phyloP scores from a whole-genome alignment of 2,329 filamentous ascomycete genomes.

The Colletotrichum tropicicola region DNA sequence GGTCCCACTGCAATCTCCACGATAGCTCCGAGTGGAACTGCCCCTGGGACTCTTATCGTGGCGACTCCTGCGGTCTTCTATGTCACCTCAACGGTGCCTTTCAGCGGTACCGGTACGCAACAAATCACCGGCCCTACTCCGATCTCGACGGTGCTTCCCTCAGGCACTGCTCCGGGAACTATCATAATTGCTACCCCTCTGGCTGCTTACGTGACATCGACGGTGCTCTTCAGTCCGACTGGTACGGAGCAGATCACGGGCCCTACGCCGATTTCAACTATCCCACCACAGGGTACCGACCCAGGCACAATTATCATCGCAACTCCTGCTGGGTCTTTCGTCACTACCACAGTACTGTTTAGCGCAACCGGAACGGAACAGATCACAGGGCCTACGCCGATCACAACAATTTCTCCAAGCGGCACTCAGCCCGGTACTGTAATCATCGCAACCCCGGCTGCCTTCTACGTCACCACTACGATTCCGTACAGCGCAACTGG shows the following conservation, averaged over 20 bases:
- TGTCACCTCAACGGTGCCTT: not conserved
- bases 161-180: not conserved
- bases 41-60: not conserved
- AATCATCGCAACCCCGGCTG: not conserved
- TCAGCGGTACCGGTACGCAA: not conserved
- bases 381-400: not conserved
- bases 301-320: slow-evolving; percentile 23
- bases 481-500: not conserved
- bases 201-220: not conserved
- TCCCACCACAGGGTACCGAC: slow-evolving; percentile 6
- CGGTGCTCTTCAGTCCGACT: not conserved
- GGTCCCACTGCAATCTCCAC: slow-evolving; percentile 12
- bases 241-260: not conserved
- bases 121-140: not conserved
- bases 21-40: slow-evolving; percentile 10
- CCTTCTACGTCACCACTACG: not conserved
- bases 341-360: not conserved
- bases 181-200: not conserved
- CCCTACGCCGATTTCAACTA: slow-evolving; percentile 11
- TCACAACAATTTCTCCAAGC: slow-evolving; percentile 14
- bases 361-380: not conserved
- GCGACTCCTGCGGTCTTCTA: not conserved
- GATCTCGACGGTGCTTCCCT: not conserved
- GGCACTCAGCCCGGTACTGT: slow-evolving; percentile 15
- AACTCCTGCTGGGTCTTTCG: not conserved